Evolutionary conservation across 805 yeast species (phyloP), one percentile per base, ranked within the genome.

Genomic region (Pichia insulana): DNA sequence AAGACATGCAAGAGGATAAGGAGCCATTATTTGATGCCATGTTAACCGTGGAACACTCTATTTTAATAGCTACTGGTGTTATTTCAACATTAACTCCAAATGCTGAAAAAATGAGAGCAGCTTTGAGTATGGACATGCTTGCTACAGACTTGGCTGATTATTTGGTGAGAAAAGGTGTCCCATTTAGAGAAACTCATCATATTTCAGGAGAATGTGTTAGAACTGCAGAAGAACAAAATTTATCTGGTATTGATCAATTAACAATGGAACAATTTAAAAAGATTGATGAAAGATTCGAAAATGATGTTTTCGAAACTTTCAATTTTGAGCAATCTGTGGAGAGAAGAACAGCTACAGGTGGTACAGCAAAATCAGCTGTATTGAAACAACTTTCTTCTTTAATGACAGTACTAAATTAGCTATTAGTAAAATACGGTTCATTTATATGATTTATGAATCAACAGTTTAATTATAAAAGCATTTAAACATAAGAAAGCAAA

Each of bases 91-190:
- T 92, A 55, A 58, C 62, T 34, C 84, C 89, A 51, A 73, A 83
- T 54, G 71, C 74, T 49, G 82, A 75, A 41, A 79, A 72, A 52
- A 92, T 92, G 98, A 74, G 71, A 54, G 78, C 73, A 35, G 90
- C 97, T 0, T 74, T 92, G 55, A 89, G 97, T 25, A 90, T 90
- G 95, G 98, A 92, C 65, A 92, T 92, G 98, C 75, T 92, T 55
- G 98, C 98, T 17, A 92, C 99, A 27, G 99, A 92, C 62, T 74
- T 92, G 54, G 99, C 99, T 33, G 99, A 92, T 63, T 92, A 92
- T 63, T 73, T 92, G 51, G 99, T 92, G 40, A 82, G 96, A 69
- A 89, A 83, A 64, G 98, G 98, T 47, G 98, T 92, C 51, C 98
- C 98, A 44, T 92, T 92, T 70, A 86, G 99, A 71, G 97, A 92